Evolutionary conservation across 805 yeast species (phyloP), one percentile per base, ranked within the genome.

Genomic region (Tetrapisispora arboricola): DNA sequence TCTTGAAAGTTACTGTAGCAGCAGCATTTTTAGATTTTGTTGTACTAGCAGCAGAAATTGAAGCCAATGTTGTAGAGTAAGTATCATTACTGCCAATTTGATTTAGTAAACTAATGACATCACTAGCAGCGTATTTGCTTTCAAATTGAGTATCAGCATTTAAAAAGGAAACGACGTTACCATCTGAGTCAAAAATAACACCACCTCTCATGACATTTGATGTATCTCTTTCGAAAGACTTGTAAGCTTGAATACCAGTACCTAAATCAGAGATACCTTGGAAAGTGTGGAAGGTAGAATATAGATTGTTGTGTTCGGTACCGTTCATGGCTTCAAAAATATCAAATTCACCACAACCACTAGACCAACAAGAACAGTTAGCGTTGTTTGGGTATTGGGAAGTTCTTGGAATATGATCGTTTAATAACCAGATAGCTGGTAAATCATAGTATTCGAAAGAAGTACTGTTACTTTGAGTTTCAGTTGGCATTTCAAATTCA

Each of bases 281-380:
- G 68, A 71, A 82, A 54, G 79, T 84, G 57, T 82, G 92, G 57
- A 82, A 64, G 7, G 88, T 79, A 16, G 86, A 68, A 61, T 67
- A 78, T 49, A 82, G 67, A 43, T 77, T 69, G 38, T 59, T 60
- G 20, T 72, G 58, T 47, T 75, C 74, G 13, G 85, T 75, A 42
- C 65, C 61, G 61, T 81, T 81, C 76, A 78, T 72, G 31, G 76
- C 78, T 64, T 82, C 90, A 55, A 81, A 81, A 49, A 80, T 72
- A 61, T 81, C 90, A 50, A 76, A 79, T 60, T 81, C 87, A 57
- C 88, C 87, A 61, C 87, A 79, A 10, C 88, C 90, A 22, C 80
- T 70, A 34, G 72, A 66, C 88, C 88, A 81, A 53, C 86, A 78
- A 6, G 86, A 79, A 60, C 87, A 81, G 55, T 75, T 76, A 28